These are phyloP conservation scores for Glycine soja DNA, from an alignment of 306 rosid species.

Conservation along the genomic window DNA sequence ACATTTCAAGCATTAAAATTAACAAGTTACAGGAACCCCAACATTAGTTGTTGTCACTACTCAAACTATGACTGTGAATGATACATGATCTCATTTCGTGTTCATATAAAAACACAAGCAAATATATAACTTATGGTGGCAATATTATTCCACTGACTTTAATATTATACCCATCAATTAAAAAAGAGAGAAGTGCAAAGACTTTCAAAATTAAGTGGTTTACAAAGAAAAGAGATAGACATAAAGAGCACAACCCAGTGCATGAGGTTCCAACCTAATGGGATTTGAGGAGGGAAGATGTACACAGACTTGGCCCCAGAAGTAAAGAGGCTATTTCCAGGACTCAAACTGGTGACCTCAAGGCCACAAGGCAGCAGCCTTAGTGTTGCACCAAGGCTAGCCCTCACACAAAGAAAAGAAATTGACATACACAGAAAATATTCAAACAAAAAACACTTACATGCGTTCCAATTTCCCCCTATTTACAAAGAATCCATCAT, in stretches of 20 bases:
- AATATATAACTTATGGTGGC: neutral
- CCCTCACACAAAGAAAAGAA: neutral
- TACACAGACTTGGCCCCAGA: neutral
- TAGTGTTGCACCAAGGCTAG: neutral
- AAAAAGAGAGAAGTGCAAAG: slow-evolving; percentile 18
- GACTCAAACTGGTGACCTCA: neutral
- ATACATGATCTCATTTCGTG: slow-evolving; percentile 33
- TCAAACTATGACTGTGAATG: too few relatives aligned
- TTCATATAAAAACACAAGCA: slow-evolving; percentile 41
- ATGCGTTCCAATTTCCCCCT: slow-evolving; percentile 88
- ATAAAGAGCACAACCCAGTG: neutral
- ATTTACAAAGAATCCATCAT: slow-evolving; percentile 93
- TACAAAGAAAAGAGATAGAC: slow-evolving; percentile 1
- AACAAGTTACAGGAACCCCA: too few relatives aligned
- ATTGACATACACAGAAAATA: slow-evolving; percentile 17
- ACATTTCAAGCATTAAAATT: neutral
- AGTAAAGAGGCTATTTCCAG: neutral
- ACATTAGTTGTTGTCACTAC: too few relatives aligned
- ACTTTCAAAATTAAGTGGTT: slow-evolving; percentile 24
- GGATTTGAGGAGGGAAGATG: neutral
- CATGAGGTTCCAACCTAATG: neutral
- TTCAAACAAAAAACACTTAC: slow-evolving; percentile 63
- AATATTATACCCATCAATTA: slow-evolving; percentile 37
- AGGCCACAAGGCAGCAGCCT: neutral
- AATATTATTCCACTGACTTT: slow-evolving; percentile 11